These are phyloP conservation scores for Tylopilus sp. DNA, from an alignment of 768 basidiomycete species.

Conservation along the genomic window DNA sequence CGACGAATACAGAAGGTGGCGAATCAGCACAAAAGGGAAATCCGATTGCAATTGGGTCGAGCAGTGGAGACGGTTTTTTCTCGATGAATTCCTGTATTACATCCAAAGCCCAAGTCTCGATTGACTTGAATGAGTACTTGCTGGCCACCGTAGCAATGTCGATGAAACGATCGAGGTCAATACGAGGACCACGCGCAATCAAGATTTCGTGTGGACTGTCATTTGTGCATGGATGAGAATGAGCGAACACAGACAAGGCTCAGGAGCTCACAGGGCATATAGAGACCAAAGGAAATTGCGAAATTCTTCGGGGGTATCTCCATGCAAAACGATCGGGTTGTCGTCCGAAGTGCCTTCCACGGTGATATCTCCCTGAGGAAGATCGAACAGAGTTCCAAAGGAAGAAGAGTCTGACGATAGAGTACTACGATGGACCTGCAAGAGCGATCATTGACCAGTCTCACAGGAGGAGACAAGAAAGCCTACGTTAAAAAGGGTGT, in stretches of 20 bases:
- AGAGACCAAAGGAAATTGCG: conserved; percentile 71
- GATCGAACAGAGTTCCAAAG: conserved; percentile 62
- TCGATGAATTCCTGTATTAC: conserved; percentile 68
- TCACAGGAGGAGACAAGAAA: not conserved
- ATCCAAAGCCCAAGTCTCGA: conserved; percentile 74
- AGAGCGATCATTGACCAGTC: not conserved
- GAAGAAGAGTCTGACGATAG: conserved; percentile 62
- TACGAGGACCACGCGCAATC: conserved; percentile 42
- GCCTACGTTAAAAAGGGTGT: conserved; percentile 67
- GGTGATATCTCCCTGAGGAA: conserved; percentile 53
- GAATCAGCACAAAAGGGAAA: conserved; percentile 21
- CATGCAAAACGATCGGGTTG: conserved; percentile 59
- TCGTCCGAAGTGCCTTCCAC: conserved; percentile 62
- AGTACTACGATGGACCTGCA: conserved; percentile 56
- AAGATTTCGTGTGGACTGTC: conserved; percentile 61
- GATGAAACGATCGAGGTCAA: conserved; percentile 53
- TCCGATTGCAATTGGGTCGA: conserved; percentile 38
- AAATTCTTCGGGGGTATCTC: conserved; percentile 65
- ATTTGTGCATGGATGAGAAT: conserved; percentile 1
- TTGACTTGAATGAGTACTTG: conserved; percentile 72
- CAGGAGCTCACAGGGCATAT: conserved; percentile 61
- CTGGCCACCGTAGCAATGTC: conserved; percentile 64
- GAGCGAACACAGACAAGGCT: not conserved
- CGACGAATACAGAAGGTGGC: conserved; percentile 36
- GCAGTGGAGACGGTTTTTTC: conserved; percentile 51